Conservation (phyloP, 2,329 filamentous ascomycete genomes). For the Epichloe brachyelytri region DNA sequence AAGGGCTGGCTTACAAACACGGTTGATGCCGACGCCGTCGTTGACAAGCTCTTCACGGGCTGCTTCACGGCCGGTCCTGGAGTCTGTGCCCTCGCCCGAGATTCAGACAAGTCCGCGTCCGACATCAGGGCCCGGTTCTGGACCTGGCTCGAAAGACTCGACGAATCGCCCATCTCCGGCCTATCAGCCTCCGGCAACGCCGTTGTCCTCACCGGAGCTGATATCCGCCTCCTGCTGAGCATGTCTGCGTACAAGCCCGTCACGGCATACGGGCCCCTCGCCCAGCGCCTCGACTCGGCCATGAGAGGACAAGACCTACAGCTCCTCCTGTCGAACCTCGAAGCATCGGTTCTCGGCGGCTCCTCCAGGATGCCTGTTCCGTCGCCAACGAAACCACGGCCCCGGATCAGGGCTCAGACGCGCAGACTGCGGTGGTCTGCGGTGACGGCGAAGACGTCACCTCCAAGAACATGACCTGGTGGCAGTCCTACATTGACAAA, state of each 20-base stretch:
- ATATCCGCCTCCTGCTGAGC: constrained; percentile 17
- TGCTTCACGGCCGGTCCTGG: constrained; percentile 20
- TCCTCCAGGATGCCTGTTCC: constrained; percentile 12
- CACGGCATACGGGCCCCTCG: constrained; percentile 4
- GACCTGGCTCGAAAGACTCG: constrained; percentile 16
- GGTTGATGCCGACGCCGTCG: constrained; percentile 23
- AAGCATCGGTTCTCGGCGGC: constrained; percentile 1
- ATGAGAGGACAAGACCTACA: constrained; percentile 11
- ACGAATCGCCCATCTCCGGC: constrained; percentile 14
- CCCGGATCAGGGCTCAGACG: constrained; percentile 10
- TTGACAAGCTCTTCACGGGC: constrained; percentile 21
- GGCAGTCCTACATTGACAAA: constrained; percentile 16
- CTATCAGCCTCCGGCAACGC: constrained; percentile 10
- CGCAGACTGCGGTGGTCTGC: constrained; percentile 19
- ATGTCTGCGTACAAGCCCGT: constrained; percentile 19
- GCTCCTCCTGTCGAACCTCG: background rate
- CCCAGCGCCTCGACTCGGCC: constrained; percentile 7
- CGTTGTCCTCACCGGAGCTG: constrained; percentile 18
- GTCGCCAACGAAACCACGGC: background rate
- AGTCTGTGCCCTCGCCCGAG: constrained; percentile 17
- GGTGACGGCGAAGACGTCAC: constrained; percentile 19
- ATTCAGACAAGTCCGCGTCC: constrained; percentile 13
- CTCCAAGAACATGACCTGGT: constrained; percentile 12
- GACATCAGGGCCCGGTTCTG: constrained; percentile 22
- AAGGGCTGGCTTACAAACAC: constrained; percentile 25